phyloP scores from a whole-genome alignment of 306 rosid species.

The Mucuna pruriens region DNA sequence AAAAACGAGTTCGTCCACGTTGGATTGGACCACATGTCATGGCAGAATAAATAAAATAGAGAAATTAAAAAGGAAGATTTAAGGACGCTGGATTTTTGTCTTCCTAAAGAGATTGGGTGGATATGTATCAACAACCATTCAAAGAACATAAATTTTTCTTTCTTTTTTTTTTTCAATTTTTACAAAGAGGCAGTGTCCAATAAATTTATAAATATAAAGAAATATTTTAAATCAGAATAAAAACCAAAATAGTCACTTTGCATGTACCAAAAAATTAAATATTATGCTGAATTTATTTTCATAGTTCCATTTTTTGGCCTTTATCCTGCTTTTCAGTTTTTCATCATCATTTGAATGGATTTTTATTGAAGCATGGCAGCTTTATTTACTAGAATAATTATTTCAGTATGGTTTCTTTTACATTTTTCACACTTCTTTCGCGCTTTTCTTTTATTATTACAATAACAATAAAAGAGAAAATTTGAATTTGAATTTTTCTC shows the following conservation, averaged over 20 bases:
- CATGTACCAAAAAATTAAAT: not conserved
- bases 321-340: not conserved
- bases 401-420: not conserved
- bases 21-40: conserved; percentile 34
- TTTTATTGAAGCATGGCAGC: not conserved
- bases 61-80: not conserved
- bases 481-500: not conserved
- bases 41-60: not conserved
- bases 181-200: not conserved
- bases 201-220: no score
- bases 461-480: not conserved
- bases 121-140: not conserved
- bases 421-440: not conserved
- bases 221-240: not conserved
- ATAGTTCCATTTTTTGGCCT: not conserved
- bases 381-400: not conserved
- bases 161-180: not conserved
- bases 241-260: no score
- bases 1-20: not conserved
- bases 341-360: not conserved
- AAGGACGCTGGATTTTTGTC: not conserved
- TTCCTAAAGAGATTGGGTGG: not conserved
- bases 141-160: not conserved
- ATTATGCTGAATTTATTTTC: not conserved
- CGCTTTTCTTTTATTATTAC: not conserved